phyloP scores from a whole-genome alignment of 352 stramenopile species.

The Peronospora tabacina region DNA sequence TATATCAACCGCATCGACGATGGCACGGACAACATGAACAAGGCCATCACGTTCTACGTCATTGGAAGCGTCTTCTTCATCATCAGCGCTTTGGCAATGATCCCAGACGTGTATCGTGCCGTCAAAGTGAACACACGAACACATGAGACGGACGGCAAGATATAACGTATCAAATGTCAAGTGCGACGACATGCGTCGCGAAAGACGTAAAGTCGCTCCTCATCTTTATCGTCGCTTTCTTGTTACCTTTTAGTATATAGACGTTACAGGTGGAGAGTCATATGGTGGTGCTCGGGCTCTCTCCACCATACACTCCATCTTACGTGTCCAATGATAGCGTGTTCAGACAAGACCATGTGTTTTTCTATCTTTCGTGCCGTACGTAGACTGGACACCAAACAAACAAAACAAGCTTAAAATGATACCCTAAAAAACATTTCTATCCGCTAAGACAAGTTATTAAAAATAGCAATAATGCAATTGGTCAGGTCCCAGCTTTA shows the following conservation, averaged over 20 bases:
- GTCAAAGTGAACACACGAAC: conserved; percentile 28
- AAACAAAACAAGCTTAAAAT: too few relatives aligned
- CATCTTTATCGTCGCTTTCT: background rate
- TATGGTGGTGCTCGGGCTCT: too few relatives aligned
- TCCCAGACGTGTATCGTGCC: conserved; percentile 41
- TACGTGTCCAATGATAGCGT: too few relatives aligned
- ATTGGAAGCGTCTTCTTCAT: conserved; percentile 73
- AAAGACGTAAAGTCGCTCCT: background rate
- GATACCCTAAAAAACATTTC: too few relatives aligned
- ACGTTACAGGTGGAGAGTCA: too few relatives aligned
- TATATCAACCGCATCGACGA: conserved; percentile 60
- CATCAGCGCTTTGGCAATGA: conserved; percentile 52
- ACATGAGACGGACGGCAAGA: conserved; percentile 19
- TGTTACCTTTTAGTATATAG: background rate
- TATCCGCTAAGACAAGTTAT: too few relatives aligned
- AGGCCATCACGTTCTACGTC: conserved; percentile 66
- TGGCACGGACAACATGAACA: conserved; percentile 63
- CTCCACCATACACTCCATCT: too few relatives aligned
- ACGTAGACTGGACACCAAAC: too few relatives aligned
- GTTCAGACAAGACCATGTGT: too few relatives aligned
- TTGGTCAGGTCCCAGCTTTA: too few relatives aligned
- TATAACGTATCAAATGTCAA: conserved; percentile 23
- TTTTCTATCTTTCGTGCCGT: too few relatives aligned
- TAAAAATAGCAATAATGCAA: too few relatives aligned
- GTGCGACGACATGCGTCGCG: conserved; percentile 11